Conservation (phyloP, 305 asterid species). For the Fraxinus dipetala region DNA sequence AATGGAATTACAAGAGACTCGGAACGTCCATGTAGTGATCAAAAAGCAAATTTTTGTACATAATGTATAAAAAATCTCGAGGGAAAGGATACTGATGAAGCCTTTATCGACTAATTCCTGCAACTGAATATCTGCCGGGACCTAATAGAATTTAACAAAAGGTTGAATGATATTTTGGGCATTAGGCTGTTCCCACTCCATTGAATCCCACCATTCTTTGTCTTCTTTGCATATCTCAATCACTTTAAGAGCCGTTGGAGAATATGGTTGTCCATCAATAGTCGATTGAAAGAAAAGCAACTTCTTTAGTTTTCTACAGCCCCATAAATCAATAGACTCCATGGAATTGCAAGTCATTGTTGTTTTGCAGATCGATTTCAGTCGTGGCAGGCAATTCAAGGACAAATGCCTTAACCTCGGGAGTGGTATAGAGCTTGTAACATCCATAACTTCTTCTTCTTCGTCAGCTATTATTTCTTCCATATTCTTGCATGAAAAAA, state of each 20-base stretch:
- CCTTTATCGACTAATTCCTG: neutral
- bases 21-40: neutral
- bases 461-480: neutral
- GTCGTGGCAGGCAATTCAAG: neutral
- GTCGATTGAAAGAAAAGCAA: neutral
- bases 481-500: neutral
- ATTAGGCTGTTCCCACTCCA: neutral
- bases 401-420: conserved; percentile 13
- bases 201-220: neutral
- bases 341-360: neutral
- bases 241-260: neutral
- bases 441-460: neutral
- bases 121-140: neutral
- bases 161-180: neutral
- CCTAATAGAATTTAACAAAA: neutral
- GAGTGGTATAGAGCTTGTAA: neutral
- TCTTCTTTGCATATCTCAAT: neutral
- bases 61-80: neutral
- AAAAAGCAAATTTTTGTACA: neutral
- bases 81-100: neutral
- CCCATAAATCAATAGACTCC: neutral
- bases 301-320: neutral
- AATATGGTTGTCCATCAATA: neutral
- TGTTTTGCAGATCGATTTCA: neutral
- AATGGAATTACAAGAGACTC: neutral